Evolutionary conservation across 1,284 basidiomycete species (phyloP).

Genomic region (Cryptococcus sp.): DNA sequence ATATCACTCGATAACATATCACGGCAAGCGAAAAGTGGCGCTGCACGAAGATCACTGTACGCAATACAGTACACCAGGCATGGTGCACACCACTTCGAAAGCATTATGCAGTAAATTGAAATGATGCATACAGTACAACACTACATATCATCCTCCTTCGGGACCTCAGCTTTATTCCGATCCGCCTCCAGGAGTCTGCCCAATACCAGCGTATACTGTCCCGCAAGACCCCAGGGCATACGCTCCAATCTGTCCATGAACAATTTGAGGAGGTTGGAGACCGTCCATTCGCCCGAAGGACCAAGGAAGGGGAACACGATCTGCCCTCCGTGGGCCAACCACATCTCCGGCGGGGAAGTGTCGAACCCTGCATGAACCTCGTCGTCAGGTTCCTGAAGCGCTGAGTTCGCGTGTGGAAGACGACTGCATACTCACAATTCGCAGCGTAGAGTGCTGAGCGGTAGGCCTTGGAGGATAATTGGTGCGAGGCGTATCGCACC

Average conservation of each 20-base stretch:
- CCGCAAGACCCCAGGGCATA: constrained; percentile 39
- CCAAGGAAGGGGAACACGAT: constrained; percentile 37
- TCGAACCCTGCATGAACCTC: constrained; percentile 27
- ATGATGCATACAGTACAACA: too few species aligned
- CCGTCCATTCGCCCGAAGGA: constrained; percentile 25
- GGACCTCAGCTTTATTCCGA: not conserved
- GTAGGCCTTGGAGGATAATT: constrained; percentile 13
- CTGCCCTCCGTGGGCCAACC: constrained; percentile 34
- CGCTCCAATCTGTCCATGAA: constrained; percentile 33
- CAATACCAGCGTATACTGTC: constrained; percentile 32
- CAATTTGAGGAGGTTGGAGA: constrained; percentile 21
- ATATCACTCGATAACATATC: too few species aligned
- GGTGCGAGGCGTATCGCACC: constrained; percentile 30
- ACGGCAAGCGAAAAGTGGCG: too few species aligned
- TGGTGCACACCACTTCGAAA: too few species aligned
- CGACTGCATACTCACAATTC: constrained; percentile 25
- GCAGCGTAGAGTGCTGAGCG: constrained; percentile 29
- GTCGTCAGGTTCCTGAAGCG: not conserved
- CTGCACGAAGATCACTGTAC: too few species aligned
- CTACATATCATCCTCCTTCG: too few species aligned
- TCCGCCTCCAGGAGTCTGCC: constrained; percentile 30
- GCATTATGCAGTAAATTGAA: too few species aligned
- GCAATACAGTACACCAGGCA: too few species aligned
- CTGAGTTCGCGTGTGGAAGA: not conserved
- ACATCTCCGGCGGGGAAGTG: constrained; percentile 26